phyloP scores from a whole-genome alignment of 768 basidiomycete genomes.

The Lepiota venenata region DNA sequence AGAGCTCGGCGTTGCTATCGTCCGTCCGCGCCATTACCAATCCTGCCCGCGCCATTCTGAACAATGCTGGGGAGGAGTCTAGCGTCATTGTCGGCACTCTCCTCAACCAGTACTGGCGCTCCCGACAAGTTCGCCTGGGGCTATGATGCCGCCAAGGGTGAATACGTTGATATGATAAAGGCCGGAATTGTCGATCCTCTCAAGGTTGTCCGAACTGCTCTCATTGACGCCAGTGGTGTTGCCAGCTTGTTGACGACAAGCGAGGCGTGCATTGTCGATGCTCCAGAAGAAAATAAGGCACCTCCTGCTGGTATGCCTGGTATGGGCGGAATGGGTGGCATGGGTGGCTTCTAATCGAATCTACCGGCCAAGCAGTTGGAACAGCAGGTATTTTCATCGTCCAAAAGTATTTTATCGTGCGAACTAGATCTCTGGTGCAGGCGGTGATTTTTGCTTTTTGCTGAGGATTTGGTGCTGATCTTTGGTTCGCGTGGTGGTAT shows the following conservation, averaged over 20 bases:
- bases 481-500: background rate
- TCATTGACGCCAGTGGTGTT: slow-evolving; percentile 93
- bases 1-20: slow-evolving; percentile 91
- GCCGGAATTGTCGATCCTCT: slow-evolving; percentile 93
- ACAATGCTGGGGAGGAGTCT: slow-evolving; percentile 93
- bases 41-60: slow-evolving; percentile 85
- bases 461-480: background rate
- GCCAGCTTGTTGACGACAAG: slow-evolving; percentile 90
- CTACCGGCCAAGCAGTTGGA: background rate
- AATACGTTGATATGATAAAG: slow-evolving; percentile 94
- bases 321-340: slow-evolving; percentile 40
- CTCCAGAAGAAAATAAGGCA: slow-evolving; percentile 75
- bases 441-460: background rate
- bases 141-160: slow-evolving; percentile 89
- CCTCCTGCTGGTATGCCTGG: slow-evolving; percentile 41
- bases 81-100: slow-evolving; percentile 91
- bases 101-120: slow-evolving; percentile 58
- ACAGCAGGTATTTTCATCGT: background rate
- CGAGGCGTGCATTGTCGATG: slow-evolving; percentile 91
- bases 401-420: slow-evolving; percentile 7
- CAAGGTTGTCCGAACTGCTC: slow-evolving; percentile 92
- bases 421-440: background rate
- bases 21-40: slow-evolving; percentile 80
- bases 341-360: slow-evolving; percentile 20
- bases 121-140: slow-evolving; percentile 83